Evolutionary conservation across 2,329 filamentous ascomycete genomes (phyloP), one percentile per base, ranked within the genome.

Genomic region (Colletotrichum endophyticum): DNA sequence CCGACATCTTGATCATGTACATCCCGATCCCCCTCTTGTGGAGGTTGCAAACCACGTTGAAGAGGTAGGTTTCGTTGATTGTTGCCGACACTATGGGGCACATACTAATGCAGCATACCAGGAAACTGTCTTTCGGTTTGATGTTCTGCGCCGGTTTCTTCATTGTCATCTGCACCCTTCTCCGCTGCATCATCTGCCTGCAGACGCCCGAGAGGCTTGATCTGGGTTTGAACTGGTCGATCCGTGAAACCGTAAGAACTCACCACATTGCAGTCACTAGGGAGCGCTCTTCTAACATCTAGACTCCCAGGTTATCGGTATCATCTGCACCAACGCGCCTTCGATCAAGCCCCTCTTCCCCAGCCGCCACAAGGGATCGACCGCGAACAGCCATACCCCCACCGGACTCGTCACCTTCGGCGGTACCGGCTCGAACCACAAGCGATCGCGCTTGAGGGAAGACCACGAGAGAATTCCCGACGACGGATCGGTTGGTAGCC

Each of bases 71-170:
- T 4, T 4, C 3, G 4, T 2, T 13, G 3, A 11, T 1, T 22
- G 2, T 36, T 8, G 5, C 16, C n/a, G 16, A 12, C 1, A 7
- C 13, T 3, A 8, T 11, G 19, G 2, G 7, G 0, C 22, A 11
- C 12, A 5, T 7, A 22, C 62, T 75, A 13, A 72, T 62, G 1
- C 5, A 5, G 6, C 3, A 11, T 9, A 13, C 19, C 36, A 75
- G 73, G 22, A 79, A 79, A 49, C 19, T 79, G 13, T 73, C 77
- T 1, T 73, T 79, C 27, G 75, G 70, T 2, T 13, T 72, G n/a
- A 74, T 79, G 67, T 78, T 79, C 53, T 76, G 70, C 68, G 77
- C 77, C 16, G 78, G 78, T 57, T 69, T 78, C 67, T 78, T 79
- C 59, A 77, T 79, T 28, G 66, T 78, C 16, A 69, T 76, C 15